A percentile compares a stretch with the other conserved stretches of the same genome.
Conservation (phyloP, 306 rosid genomes). For the Astragalus glycyphyllos region DNA sequence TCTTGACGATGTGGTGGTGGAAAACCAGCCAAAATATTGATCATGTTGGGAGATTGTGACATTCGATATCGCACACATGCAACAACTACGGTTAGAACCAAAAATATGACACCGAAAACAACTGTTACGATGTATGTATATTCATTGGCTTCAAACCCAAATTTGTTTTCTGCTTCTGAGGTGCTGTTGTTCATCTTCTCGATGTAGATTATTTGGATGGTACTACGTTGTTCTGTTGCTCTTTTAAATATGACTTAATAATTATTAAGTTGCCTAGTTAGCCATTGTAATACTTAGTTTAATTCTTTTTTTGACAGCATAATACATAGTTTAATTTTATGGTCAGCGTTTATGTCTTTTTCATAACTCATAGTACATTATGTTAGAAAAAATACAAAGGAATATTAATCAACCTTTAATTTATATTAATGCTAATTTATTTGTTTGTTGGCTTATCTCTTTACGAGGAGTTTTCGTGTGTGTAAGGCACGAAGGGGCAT, state of each 20-base stretch:
- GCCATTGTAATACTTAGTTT: too few species aligned
- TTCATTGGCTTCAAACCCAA: not conserved
- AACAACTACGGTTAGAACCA: not conserved
- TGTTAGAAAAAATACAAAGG: too few species aligned
- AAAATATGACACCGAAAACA: conserved; percentile 22
- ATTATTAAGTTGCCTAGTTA: not conserved
- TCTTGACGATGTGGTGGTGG: not conserved
- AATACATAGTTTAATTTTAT: too few species aligned
- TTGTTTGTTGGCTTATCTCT: conserved; percentile 21
- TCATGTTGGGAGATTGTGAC: not conserved
- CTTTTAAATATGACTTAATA: not conserved
- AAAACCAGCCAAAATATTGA: conserved; percentile 12
- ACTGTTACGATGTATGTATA: conserved; percentile 30
- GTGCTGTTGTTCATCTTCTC: conserved; percentile 26
- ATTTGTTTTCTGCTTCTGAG: not conserved
- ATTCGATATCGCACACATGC: conserved; percentile 44
- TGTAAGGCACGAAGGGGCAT: not conserved
- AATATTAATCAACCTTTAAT: not conserved
- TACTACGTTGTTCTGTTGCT: not conserved
- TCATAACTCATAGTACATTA: not conserved
- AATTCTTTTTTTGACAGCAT: too few species aligned
- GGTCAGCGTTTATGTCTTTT: conserved; percentile 40
- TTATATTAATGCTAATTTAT: not conserved
- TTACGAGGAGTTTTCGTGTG: conserved; percentile 16
- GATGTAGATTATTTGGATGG: not conserved